Conservation (phyloP, 495 filamentous ascomycete genomes). For the Wilcoxina mikolae region DNA sequence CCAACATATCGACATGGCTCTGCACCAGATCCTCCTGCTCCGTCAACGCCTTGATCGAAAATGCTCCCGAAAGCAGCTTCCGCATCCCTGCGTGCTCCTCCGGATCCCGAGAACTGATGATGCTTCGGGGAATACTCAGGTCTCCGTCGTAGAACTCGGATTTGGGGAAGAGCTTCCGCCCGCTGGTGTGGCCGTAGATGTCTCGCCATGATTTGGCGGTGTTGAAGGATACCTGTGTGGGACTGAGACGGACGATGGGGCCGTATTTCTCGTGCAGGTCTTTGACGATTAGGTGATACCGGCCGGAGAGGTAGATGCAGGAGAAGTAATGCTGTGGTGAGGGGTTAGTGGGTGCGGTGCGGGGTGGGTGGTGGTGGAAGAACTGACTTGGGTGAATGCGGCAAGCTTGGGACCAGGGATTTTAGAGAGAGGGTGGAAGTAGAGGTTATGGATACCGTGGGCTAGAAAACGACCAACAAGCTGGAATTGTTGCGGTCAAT, state of each 20-base stretch:
- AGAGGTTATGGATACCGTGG: constrained; percentile 32
- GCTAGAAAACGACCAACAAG: too few relatives aligned
- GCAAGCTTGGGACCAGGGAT: constrained; percentile 34
- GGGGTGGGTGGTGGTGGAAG: not conserved
- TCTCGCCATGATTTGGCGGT: constrained; percentile 41
- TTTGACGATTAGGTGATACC: constrained; percentile 3
- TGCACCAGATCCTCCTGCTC: constrained; percentile 36
- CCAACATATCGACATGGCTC: constrained; percentile 35
- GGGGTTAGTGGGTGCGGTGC: not conserved
- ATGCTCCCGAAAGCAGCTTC: constrained; percentile 35
- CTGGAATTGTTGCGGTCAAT: too few relatives aligned
- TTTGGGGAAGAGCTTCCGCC: constrained; percentile 19
- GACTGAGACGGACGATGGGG: constrained; percentile 30
- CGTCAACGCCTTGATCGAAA: constrained; percentile 36
- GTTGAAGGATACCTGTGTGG: constrained; percentile 36
- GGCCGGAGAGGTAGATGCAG: constrained; percentile 2
- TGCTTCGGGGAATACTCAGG: constrained; percentile 6
- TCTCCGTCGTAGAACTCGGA: constrained; percentile 26
- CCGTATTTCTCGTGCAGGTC: constrained; percentile 32
- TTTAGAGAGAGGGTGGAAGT: constrained; percentile 33
- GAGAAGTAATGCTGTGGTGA: not conserved
- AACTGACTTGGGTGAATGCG: constrained; percentile 14
- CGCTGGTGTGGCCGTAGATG: constrained; percentile 40
- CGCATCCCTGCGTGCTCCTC: constrained; percentile 32
- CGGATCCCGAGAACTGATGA: constrained; percentile 14